Base-by-base conservation (phyloP, 495 filamentous ascomycete genomes). In the Trichoderma virens region DNA sequence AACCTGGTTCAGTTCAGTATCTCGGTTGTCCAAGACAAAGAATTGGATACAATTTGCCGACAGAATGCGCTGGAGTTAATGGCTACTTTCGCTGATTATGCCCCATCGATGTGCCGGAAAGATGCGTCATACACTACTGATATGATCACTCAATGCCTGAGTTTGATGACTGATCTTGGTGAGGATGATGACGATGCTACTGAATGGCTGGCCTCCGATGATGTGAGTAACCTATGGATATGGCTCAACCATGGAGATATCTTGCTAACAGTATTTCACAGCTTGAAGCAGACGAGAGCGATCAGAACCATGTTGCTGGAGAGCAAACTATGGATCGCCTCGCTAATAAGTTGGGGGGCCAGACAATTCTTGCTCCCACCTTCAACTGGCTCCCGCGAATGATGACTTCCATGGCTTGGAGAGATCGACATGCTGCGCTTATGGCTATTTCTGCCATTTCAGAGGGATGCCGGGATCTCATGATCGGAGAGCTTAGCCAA, bases 391-490 rank as follows among this genome's bases (percentile, higher is more conserved):
- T 99, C 47, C 95, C 95, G 2, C 83, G 91, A 38, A 98, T 99
- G 95, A 94, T 98, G 86, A 90, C 87, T 30, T 98, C 95, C 20
- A 87, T 90, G 65, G 85, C 90, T 47, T 99, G 95, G 95, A 87
- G 91, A 70, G 94, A 99, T 74, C 85, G 93, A 54, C 95, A 99
- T 73, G 95, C 95, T 9, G 94, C 95, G 64, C 85, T 99, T 62
- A 99, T 99, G 95, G 95, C 95, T 9, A 96, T 99, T 62, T 98
- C 95, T 23, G 95, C 95, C 65, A 99, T 99, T 67, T 98, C 95
- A 0, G 95, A 99, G 75, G 95, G 95, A 25, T 99, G 95, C 70
- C 86, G 91, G 62, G 95, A 98, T 28, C 80, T 97, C 66, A 99
- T 99, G 95, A 83, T 93, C 64, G 90, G 89, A 59, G 93, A 99